Conservation (phyloP, 2,329 filamentous ascomycete genomes). For the Trichocomaceae sp. region DNA sequence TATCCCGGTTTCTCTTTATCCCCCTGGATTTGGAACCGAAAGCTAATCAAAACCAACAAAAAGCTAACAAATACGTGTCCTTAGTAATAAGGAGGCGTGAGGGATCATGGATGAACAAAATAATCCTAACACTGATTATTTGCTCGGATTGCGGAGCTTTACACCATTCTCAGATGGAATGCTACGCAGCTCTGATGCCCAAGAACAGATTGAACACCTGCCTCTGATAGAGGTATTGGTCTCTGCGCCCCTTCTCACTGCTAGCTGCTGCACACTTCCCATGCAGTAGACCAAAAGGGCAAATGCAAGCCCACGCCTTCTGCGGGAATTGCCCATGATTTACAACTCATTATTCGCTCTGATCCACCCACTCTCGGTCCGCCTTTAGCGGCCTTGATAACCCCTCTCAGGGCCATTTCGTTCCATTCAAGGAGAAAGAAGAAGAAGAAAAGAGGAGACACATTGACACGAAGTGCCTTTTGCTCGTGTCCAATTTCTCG, state of each 20-base stretch:
- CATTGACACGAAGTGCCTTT: not conserved
- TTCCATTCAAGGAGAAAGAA: not conserved
- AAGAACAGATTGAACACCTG: slow-evolving; percentile 59
- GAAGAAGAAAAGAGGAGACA: not conserved
- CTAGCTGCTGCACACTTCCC: not conserved
- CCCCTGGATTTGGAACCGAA: slow-evolving; percentile 1
- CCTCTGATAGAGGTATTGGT: slow-evolving; percentile 64
- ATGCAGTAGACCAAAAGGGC: not conserved
- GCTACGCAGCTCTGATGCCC: slow-evolving; percentile 55
- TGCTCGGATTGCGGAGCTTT: slow-evolving; percentile 74
- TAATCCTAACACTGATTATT: slow-evolving; percentile 68
- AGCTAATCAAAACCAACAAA: slow-evolving; percentile 13
- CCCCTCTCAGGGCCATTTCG: not conserved
- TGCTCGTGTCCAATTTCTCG: not conserved
- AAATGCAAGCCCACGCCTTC: not conserved
- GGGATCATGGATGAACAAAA: slow-evolving; percentile 68
- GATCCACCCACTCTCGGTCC: slow-evolving; percentile 12
- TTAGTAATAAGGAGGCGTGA: slow-evolving; percentile 27
- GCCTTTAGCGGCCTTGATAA: slow-evolving; percentile 11
- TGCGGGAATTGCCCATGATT: not conserved
- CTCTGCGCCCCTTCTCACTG: slow-evolving; percentile 24
- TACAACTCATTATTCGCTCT: slow-evolving; percentile 11
- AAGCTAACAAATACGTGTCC: not conserved
- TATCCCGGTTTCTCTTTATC: slow-evolving; percentile 16
- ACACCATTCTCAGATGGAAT: slow-evolving; percentile 60